phyloP scores from a whole-genome alignment of 2,329 filamentous ascomycete species.

The Emericellopsis cladophorae region DNA sequence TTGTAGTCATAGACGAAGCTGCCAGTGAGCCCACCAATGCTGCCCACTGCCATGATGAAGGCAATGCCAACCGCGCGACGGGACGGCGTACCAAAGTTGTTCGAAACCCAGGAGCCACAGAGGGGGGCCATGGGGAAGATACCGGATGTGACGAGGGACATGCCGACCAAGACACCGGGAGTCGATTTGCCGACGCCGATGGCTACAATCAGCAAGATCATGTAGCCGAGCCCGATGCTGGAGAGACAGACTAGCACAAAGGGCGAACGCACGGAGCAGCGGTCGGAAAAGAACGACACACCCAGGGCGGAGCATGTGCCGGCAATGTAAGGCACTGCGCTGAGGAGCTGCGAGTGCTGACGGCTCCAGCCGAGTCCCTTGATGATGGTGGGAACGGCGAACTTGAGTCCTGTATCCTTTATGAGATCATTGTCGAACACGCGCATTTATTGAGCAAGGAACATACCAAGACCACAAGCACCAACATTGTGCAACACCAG shows the following conservation, averaged over 20 bases:
- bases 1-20: conserved; percentile 4
- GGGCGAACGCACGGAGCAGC: conserved; percentile 34
- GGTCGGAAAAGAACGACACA: conserved; percentile 42
- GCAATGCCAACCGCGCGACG: conserved; percentile 17
- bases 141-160: conserved; percentile 53
- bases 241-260: conserved; percentile 42
- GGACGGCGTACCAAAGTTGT: conserved; percentile 13
- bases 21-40: conserved; percentile 3
- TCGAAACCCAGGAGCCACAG: conserved; percentile 18
- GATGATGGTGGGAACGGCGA: conserved; percentile 48
- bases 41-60: conserved; percentile 10
- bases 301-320: conserved; percentile 48
- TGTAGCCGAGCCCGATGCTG: conserved; percentile 43
- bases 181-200: not conserved
- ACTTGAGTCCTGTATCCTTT: conserved; percentile 10
- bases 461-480: conserved; percentile 1
- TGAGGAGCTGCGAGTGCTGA: conserved; percentile 52
- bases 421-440: not conserved
- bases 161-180: conserved; percentile 32
- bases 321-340: conserved; percentile 44
- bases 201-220: conserved; percentile 19
- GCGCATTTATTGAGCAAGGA: not conserved
- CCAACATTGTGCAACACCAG: conserved; percentile 1
- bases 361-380: conserved; percentile 42
- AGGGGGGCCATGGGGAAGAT: conserved; percentile 36